A percentile compares a stretch with the other conserved stretches of the same genome.
Evolutionary conservation across 139 green algal species (phyloP).

Genomic region (Chlamydomonas asymmetrica): DNA sequence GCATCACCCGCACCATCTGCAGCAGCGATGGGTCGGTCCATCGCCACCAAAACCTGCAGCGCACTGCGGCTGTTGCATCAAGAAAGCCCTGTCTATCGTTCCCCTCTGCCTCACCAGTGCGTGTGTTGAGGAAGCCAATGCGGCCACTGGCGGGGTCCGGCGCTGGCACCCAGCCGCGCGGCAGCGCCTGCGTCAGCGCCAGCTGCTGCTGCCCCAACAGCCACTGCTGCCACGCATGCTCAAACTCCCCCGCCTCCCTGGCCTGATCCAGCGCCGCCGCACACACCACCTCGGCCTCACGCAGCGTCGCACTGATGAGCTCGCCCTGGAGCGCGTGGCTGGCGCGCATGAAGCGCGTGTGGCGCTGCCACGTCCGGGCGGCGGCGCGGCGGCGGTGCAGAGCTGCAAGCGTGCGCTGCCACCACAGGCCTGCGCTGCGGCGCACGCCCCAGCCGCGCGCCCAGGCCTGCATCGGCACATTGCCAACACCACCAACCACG

Average conservation of each 20-base stretch:
- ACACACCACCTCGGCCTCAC: conserved; percentile 14
- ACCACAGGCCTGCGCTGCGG: conserved; percentile 20
- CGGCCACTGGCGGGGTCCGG: conserved; percentile 9
- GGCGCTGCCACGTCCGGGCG: conserved; percentile 5
- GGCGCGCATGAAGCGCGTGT: conserved; percentile 13
- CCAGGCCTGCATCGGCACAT: conserved; percentile 10
- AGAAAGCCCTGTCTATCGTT: background rate
- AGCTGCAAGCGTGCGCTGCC: background rate
- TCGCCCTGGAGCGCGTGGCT: conserved; percentile 9
- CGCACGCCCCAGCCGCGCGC: conserved; percentile 25
- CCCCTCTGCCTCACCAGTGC: conserved; percentile 1
- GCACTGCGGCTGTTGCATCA: background rate
- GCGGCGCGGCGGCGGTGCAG: conserved; percentile 12
- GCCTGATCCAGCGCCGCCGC: background rate
- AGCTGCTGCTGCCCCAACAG: conserved; percentile 25
- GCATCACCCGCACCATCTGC: background rate
- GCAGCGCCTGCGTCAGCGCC: conserved; percentile 29
- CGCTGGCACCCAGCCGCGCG: conserved; percentile 28
- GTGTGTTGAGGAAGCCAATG: conserved; percentile 27
- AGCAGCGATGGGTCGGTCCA: background rate
- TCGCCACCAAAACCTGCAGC: background rate
- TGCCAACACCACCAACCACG: too few species aligned
- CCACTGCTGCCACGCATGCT: conserved; percentile 9
- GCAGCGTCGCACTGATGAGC: conserved; percentile 13
- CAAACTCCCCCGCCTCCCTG: conserved; percentile 10